A percentile compares a stretch with the other conserved stretches of the same genome.
phyloP scores from a whole-genome alignment of 768 basidiomycete species.

The Kwoniella sp. region DNA sequence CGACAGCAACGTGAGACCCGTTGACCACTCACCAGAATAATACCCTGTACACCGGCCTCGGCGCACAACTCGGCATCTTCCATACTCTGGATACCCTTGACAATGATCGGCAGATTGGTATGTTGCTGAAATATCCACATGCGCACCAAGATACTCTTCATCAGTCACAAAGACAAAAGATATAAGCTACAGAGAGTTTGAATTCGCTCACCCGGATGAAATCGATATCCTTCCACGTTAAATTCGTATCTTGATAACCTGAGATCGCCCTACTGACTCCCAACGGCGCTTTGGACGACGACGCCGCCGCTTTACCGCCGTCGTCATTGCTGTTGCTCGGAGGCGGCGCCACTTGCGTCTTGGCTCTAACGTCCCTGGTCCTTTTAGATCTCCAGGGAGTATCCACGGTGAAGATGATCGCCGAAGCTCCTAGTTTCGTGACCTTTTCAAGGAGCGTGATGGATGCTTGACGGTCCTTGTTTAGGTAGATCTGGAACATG shows the following conservation, averaged over 20 bases:
- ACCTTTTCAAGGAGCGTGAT: slow-evolving; percentile 72
- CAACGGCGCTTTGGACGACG: slow-evolving; percentile 27
- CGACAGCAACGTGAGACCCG: neutral
- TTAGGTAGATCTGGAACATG: slow-evolving; percentile 70
- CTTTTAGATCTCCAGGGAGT: slow-evolving; percentile 80
- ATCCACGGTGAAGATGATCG: slow-evolving; percentile 90
- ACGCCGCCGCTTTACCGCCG: neutral
- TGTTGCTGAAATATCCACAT: slow-evolving; percentile 56
- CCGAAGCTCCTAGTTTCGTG: slow-evolving; percentile 75
- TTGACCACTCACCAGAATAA: slow-evolving; percentile 63
- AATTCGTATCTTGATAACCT: slow-evolving; percentile 55
- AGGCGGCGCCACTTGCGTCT: slow-evolving; percentile 30
- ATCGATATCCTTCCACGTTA: slow-evolving; percentile 55
- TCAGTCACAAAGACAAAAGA: neutral
- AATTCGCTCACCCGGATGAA: slow-evolving; percentile 49
- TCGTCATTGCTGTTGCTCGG: slow-evolving; percentile 16
- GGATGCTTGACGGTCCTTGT: slow-evolving; percentile 68
- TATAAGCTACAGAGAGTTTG: too few relatives aligned
- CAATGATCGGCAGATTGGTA: slow-evolving; percentile 60
- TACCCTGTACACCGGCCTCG: slow-evolving; percentile 83
- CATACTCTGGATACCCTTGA: slow-evolving; percentile 61
- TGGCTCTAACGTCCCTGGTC: slow-evolving; percentile 49
- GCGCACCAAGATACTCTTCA: neutral
- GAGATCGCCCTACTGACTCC: slow-evolving; percentile 54
- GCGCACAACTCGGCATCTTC: slow-evolving; percentile 82